Conservation (phyloP, 202 grass and related monocot species). For the Carex arenaria region DNA sequence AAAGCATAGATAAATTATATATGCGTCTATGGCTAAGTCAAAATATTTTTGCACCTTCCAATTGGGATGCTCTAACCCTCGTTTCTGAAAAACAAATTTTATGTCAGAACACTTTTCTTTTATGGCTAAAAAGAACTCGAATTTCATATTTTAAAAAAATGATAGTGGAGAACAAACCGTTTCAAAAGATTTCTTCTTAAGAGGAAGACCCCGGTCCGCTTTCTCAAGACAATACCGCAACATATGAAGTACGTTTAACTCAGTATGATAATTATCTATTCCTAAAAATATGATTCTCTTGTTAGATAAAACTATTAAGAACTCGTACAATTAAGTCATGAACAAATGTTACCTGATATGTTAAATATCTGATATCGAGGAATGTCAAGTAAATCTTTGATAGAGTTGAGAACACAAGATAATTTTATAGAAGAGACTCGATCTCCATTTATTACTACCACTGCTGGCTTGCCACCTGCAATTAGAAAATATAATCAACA, state of each 20-base stretch:
- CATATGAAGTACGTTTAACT: conserved; percentile 61
- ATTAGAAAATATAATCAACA: not conserved
- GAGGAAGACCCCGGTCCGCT: conserved; percentile 59
- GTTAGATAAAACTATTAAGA: not conserved
- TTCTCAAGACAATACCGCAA: conserved; percentile 70
- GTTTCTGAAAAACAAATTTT: not conserved
- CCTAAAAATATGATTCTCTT: conserved; percentile 43
- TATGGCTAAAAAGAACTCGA: not conserved
- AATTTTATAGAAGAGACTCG: conserved; percentile 39
- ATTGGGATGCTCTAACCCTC: not conserved
- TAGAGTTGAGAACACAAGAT: conserved; percentile 33
- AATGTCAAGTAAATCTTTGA: conserved; percentile 53
- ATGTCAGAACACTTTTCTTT: not conserved
- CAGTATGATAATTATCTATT: conserved; percentile 48
- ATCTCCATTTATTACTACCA: conserved; percentile 73
- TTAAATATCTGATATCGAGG: conserved; percentile 63
- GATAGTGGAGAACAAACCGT: conserved; percentile 43
- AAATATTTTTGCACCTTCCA: conserved; percentile 2
- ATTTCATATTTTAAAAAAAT: not conserved
- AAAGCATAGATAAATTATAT: not conserved
- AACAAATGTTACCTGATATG: conserved; percentile 51
- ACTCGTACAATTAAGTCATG: not conserved
- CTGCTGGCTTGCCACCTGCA: conserved; percentile 71
- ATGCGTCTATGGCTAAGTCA: not conserved
- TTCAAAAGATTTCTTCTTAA: conserved; percentile 45